Base-by-base conservation (phyloP, 495 filamentous ascomycete genomes). In the Tuber brumale region DNA sequence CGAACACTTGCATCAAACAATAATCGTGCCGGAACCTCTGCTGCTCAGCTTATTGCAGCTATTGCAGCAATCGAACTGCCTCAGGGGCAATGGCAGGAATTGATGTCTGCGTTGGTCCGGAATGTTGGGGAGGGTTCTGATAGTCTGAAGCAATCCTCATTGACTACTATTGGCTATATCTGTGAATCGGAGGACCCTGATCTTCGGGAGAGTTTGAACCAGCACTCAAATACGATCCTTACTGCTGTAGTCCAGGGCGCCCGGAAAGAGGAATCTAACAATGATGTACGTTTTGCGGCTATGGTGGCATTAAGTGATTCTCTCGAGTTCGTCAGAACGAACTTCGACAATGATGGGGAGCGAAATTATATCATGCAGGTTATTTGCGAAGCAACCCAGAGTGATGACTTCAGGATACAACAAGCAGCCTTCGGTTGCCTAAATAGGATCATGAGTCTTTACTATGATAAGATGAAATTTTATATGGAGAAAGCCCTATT, bases 401-500 rank as follows among this genome's bases (percentile, higher is more conserved):
- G 93, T 76, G 85, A 89, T 3, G 95, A 99, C 85, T 88, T 88
- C 74, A 90, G 94, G 81, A 94, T 98, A 85, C 94, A 97, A 83
- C 93, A 96, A 80, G 94, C 93, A 76, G 93, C 96, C 21, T 99
- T 97, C 82, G 95, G 95, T 74, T 99, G 96, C 83, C 85, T 99
- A 82, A 98, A 98, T 89, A 90, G 94, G 82, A 97, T 99, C 84
- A 99, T 99, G 95, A 92, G 88, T 75, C 87, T 97, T 57, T 98
- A 99, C 86, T 99, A 99, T 84, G 95, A 98, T 81, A 94, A 97
- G 87, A 99, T 99, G 95, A 89, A 94, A 81, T 98, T 97, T 86
- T 99, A 99, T 87, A 99, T 99, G 95, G 96, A 99, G 89, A 98
- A 97, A 89, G 95, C 95, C 70, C 87, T 99, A 51, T 99, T 98